Percentiles rank a stretch among this genome's conserved stretches.
Evolutionary conservation across 805 yeast species (phyloP).

Genomic region (Barnettozyma californica): DNA sequence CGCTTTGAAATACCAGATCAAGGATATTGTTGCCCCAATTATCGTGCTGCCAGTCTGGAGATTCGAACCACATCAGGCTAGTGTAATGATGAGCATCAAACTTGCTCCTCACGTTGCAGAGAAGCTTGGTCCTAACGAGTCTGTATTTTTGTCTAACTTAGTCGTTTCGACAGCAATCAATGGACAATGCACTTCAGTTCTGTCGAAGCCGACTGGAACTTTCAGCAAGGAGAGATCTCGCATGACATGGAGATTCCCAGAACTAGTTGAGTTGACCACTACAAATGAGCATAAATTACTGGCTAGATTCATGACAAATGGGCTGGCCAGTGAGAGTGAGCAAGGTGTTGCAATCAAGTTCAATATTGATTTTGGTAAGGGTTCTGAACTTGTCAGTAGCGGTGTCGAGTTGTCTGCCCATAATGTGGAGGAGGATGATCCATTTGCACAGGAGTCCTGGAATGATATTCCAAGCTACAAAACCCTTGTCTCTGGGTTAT

Average conservation of each 20-base stretch:
- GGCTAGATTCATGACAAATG: constrained; percentile 80
- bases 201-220: constrained; percentile 88
- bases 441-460: constrained; percentile 35
- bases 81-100: constrained; percentile 70
- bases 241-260: constrained; percentile 74
- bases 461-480: constrained; percentile 27
- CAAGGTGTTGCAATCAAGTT: constrained; percentile 72
- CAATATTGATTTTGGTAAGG: constrained; percentile 37
- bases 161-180: constrained; percentile 48
- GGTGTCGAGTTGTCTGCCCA: constrained; percentile 35
- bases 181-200: constrained; percentile 66
- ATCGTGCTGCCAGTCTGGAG: constrained; percentile 83
- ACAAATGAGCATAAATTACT: constrained; percentile 61
- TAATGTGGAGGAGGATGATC: constrained; percentile 32
- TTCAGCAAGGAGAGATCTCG: constrained; percentile 82
- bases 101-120: constrained; percentile 42
- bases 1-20: constrained; percentile 69
- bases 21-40: constrained; percentile 56
- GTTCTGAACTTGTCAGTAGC: constrained; percentile 40
- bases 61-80: constrained; percentile 77
- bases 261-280: constrained; percentile 32
- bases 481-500: constrained; percentile 34
- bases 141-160: constrained; percentile 34
- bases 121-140: constrained; percentile 31
- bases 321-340: constrained; percentile 63